These are phyloP conservation scores for Gamsiella multidivaricata DNA, from an alignment of 192 early-diverging fungal species.

Conservation along the genomic window DNA sequence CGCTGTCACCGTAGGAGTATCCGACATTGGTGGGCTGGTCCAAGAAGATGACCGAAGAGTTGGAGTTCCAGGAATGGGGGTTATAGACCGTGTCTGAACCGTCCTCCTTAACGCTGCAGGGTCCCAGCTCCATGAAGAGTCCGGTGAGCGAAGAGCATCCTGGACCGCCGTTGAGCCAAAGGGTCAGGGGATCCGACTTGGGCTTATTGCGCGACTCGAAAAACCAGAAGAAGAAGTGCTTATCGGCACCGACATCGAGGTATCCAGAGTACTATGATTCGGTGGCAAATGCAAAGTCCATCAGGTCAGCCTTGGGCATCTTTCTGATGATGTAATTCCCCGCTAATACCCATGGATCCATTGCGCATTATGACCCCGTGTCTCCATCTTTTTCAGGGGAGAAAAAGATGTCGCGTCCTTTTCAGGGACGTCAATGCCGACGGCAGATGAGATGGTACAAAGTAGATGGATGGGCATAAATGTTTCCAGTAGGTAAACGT, in stretches of 20 bases:
- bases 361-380: too few relatives aligned
- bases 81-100: conserved; percentile 77
- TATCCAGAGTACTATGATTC: conserved; percentile 88
- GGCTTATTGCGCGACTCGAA: conserved; percentile 89
- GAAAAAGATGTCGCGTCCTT: too few relatives aligned
- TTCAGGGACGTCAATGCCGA: too few relatives aligned
- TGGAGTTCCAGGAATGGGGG: conserved; percentile 88
- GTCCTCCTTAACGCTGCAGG: conserved; percentile 84
- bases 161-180: conserved; percentile 89
- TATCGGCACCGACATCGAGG: conserved; percentile 71
- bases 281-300: too few relatives aligned
- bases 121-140: conserved; percentile 86
- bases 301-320: too few relatives aligned
- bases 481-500: not conserved
- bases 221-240: conserved; percentile 97
- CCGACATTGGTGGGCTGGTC: conserved; percentile 95
- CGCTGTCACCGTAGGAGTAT: conserved; percentile 84
- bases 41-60: conserved; percentile 87
- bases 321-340: too few relatives aligned
- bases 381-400: too few relatives aligned
- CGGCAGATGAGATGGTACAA: too few relatives aligned
- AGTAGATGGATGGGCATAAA: not conserved
- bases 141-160: conserved; percentile 86
- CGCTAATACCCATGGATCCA: too few relatives aligned
- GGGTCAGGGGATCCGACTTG: conserved; percentile 76